Base-by-base conservation (phyloP, 202 grass and related monocot genomes). In the Musa balbisiana region DNA sequence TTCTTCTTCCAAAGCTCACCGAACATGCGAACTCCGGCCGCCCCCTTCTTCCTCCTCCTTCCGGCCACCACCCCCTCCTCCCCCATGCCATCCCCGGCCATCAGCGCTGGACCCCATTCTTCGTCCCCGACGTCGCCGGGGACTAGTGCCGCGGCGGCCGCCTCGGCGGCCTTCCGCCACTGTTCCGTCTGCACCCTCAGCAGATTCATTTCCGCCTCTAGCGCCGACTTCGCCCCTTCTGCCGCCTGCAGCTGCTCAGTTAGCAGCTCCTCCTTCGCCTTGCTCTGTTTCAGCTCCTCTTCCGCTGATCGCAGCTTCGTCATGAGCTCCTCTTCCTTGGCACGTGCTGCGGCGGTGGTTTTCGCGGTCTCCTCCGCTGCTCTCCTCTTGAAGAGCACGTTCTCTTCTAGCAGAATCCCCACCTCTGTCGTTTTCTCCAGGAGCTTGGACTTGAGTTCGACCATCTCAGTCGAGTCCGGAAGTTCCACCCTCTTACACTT, bases 1-100 rank as follows among this genome's bases (percentile, higher is more conserved):
- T 77, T 77, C 63, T 69, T 78, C 64, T 78, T 78, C 76, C 76
- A 78, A 0, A 78, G 52, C 2, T 78, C 64, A n/a, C 76, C 64
- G 21, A 78, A 69, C 76, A 68, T 52, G 24, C 64, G 14, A 29
- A 33, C 65, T 27, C 76, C 76, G 51, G 10, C 23, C 10, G 11
- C 62, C 29, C 21, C 63, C 76, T 64, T 67, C 21, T 52, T 67
- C 63, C 52, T 17, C 0, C 53, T 23, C 2, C 12, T 23, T 1
- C 22, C 50, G n/a, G 15, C 21, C 3, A 21, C 14, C 51, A 21
- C 2, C 58, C 11, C 9, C 11, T 72, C 23, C 24, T 54, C 74
- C 19, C 43, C 74, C 21, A 23, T 51, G 20, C 52, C 56, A 19
- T 63, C 73, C 23, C 52, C 76, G 8, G 19, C 63, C 76, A 20